phyloP scores from a whole-genome alignment of 169 alveolate species.

The Eimeria necatrix region DNA sequence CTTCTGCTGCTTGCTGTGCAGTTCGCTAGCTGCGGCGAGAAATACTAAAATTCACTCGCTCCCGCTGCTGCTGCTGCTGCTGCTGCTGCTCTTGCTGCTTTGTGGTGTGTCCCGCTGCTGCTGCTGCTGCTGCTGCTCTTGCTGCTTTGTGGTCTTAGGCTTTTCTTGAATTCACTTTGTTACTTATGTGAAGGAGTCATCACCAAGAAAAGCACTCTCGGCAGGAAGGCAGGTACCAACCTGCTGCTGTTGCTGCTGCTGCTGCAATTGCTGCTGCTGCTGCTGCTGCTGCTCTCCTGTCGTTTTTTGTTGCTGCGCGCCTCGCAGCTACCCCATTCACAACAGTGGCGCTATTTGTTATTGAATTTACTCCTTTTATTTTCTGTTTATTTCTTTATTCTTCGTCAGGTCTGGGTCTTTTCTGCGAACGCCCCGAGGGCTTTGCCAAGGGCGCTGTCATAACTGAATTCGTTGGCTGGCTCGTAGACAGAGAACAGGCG shows the following conservation, averaged over 20 bases:
- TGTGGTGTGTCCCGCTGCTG: too few relatives aligned
- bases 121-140: neutral
- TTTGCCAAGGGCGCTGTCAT: slow-evolving; percentile 81
- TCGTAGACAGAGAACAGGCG: slow-evolving; percentile 85
- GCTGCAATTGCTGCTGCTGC: slow-evolving; percentile 35
- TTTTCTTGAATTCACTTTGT: slow-evolving; percentile 79
- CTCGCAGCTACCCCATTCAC: neutral
- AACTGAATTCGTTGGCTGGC: slow-evolving; percentile 88
- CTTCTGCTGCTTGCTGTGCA: neutral
- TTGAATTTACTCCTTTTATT: neutral
- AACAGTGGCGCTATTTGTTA: neutral
- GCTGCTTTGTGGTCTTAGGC: neutral
- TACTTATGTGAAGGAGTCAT: slow-evolving; percentile 84
- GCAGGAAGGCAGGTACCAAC: slow-evolving; percentile 81
- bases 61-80: neutral
- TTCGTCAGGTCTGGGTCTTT: slow-evolving; percentile 83
- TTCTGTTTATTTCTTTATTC: neutral
- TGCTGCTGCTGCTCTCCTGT: slow-evolving; percentile 1
- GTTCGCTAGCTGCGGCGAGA: neutral
- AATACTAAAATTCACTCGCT: too few relatives aligned
- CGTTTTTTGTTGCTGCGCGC: neutral
- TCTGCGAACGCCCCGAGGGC: slow-evolving; percentile 82
- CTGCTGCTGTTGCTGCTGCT: slow-evolving; percentile 29
- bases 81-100: too few relatives aligned
- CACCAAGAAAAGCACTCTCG: slow-evolving; percentile 86